Evolutionary conservation across 1,284 basidiomycete genomes (phyloP).

Genomic region (Heterobasidion parviporum): DNA sequence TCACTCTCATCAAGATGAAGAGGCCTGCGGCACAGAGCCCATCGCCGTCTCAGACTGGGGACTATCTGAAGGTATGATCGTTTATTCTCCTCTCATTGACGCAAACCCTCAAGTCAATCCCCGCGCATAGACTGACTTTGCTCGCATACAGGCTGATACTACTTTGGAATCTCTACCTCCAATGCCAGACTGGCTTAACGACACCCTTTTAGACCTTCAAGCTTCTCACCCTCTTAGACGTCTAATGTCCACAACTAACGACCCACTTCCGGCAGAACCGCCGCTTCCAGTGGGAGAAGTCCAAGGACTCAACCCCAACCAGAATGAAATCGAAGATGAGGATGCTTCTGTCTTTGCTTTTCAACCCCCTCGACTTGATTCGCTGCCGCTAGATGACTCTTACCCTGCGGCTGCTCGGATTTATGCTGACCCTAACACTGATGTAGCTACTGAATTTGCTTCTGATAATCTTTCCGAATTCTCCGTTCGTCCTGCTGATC

Average conservation of each 20-base stretch:
- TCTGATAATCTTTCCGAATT: neutral
- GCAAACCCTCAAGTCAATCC: neutral
- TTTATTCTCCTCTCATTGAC: no score
- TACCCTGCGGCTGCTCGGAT: neutral
- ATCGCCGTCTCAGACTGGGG: neutral
- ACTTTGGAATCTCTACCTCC: constrained; percentile 8
- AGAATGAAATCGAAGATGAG: neutral
- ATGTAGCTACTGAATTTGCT: neutral
- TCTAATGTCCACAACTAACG: constrained; percentile 21
- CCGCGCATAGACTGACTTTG: neutral
- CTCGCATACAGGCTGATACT: neutral
- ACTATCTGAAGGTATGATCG: neutral
- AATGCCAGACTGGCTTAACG: constrained; percentile 39
- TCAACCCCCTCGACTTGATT: neutral
- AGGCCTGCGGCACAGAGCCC: neutral
- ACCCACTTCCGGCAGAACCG: constrained; percentile 1
- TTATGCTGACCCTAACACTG: neutral
- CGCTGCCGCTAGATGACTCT: neutral
- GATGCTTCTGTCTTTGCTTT: constrained; percentile 2
- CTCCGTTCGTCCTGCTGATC: neutral
- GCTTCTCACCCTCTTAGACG: constrained; percentile 35
- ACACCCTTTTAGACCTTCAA: constrained; percentile 32
- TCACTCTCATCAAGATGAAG: constrained; percentile 36
- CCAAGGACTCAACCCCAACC: neutral
- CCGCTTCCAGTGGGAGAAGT: constrained; percentile 7